These are phyloP conservation scores for Paraconiothyrium brasiliense DNA, from an alignment of 2,329 filamentous ascomycete species.

Conservation along the genomic window DNA sequence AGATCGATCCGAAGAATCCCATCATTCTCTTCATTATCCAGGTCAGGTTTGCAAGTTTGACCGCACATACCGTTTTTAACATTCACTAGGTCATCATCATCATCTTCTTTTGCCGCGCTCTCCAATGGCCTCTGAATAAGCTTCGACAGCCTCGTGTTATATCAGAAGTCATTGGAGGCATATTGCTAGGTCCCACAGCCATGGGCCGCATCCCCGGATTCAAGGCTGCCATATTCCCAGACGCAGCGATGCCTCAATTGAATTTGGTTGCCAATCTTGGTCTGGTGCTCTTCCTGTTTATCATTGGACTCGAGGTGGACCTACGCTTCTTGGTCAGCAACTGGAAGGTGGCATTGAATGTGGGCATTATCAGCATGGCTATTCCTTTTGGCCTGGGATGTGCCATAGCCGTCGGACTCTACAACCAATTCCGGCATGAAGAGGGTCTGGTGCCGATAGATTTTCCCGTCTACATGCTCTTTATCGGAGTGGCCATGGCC, in stretches of 20 bases:
- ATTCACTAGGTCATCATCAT: conserved; percentile 71
- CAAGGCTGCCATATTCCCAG: conserved; percentile 77
- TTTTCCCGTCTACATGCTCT: conserved; percentile 74
- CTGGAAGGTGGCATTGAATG: conserved; percentile 80
- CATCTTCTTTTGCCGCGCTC: conserved; percentile 75
- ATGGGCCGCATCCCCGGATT: conserved; percentile 88
- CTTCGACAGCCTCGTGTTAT: conserved; percentile 84
- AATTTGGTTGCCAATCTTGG: conserved; percentile 84
- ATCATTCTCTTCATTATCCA: conserved; percentile 81
- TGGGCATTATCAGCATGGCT: conserved; percentile 81
- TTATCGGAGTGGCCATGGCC: conserved; percentile 91
- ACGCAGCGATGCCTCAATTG: conserved; percentile 76
- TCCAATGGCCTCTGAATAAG: conserved; percentile 80
- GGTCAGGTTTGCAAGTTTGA: conserved; percentile 52
- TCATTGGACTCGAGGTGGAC: conserved; percentile 89
- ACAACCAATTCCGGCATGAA: conserved; percentile 73
- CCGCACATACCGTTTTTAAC: conserved; percentile 8
- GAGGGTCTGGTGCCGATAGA: conserved; percentile 64
- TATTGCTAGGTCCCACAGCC: conserved; percentile 85
- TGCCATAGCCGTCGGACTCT: conserved; percentile 83
- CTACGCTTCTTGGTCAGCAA: conserved; percentile 79
- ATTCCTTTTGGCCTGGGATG: conserved; percentile 84
- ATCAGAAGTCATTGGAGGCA: conserved; percentile 84
- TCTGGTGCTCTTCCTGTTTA: conserved; percentile 83
- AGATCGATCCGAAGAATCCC: conserved; percentile 75